Conservation (phyloP, 140 eudicot species). For the Anethum foeniculum region DNA sequence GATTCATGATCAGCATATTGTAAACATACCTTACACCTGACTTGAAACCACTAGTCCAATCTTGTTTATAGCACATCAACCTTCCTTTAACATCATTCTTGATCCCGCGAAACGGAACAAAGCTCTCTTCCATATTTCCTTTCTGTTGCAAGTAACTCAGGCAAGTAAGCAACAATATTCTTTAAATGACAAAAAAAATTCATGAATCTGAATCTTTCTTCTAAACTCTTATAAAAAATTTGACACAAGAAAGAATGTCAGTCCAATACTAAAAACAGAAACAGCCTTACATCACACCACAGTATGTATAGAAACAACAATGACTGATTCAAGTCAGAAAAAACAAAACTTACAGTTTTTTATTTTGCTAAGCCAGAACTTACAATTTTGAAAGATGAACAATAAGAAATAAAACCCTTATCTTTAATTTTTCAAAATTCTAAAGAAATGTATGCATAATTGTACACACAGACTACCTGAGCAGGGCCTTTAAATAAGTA, state of each 20-base stretch:
- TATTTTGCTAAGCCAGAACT: no score
- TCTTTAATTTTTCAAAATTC: not conserved
- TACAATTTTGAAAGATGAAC: not conserved
- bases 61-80: slow-evolving; percentile 14
- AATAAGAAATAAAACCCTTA: not conserved
- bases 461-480: not conserved
- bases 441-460: not conserved
- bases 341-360: not conserved
- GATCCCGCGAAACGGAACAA: slow-evolving; percentile 12
- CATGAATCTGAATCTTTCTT: not conserved
- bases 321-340: not conserved
- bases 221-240: not conserved
- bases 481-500: not conserved
- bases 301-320: not conserved
- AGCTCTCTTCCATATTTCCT: slow-evolving; percentile 7
- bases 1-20: not conserved
- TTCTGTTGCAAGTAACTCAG: not conserved
- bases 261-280: not conserved
- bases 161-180: not conserved
- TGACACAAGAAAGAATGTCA: not conserved
- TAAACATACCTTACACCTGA: slow-evolving; percentile 12
- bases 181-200: not conserved
- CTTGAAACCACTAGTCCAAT: slow-evolving; percentile 9
- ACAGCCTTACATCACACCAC: not conserved
- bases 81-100: slow-evolving; percentile 14